These are phyloP conservation scores for Alternaria incomplexa DNA, from an alignment of 2,329 filamentous ascomycete genomes.

Conservation along the genomic window DNA sequence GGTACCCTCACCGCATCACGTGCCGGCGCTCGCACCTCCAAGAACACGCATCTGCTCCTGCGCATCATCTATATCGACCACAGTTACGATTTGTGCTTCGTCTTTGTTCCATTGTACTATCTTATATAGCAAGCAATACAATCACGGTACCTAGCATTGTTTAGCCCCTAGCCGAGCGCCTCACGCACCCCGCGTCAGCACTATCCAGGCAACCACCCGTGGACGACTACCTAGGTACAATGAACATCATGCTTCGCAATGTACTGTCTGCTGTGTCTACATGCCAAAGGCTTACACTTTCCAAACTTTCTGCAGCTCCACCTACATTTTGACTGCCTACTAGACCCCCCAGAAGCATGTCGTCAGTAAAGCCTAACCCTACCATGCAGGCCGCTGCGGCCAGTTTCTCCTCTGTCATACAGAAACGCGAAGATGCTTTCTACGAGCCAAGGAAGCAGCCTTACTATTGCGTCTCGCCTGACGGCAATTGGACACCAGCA, in stretches of 20 bases:
- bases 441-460: conserved; percentile 24
- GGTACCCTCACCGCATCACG: conserved; percentile 35
- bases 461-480: neutral
- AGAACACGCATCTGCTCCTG: neutral
- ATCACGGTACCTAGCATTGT: neutral
- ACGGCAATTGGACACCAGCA: neutral
- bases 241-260: neutral
- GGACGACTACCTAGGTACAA: neutral
- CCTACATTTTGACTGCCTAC: neutral
- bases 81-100: neutral
- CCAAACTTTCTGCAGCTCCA: neutral
- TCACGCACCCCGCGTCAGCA: neutral
- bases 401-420: neutral
- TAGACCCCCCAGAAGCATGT: neutral
- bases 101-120: neutral
- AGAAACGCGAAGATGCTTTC: conserved; percentile 1
- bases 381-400: neutral
- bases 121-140: neutral
- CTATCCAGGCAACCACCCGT: neutral
- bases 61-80: neutral
- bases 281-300: neutral
- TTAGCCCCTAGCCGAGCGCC: neutral
- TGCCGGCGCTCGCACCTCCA: conserved; percentile 14
- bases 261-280: neutral
- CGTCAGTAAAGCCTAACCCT: neutral